A percentile compares a stretch with the other conserved stretches of the same genome.
Conservation (phyloP, 805 yeast species). For the Myxozyma mucilagina region DNA sequence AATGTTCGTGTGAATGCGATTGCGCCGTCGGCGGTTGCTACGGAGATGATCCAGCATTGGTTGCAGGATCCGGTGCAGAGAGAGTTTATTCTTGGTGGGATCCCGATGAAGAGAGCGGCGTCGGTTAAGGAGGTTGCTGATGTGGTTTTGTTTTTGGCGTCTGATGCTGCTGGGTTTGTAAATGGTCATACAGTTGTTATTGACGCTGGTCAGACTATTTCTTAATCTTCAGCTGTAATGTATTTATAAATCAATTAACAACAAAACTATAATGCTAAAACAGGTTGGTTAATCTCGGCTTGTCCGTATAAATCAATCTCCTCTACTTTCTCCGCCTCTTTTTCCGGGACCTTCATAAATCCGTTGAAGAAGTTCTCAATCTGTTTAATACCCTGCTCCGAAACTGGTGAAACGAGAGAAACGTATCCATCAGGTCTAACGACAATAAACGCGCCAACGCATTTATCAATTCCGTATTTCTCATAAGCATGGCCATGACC, state of each 20-base stretch:
- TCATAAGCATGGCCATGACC: conserved; percentile 38
- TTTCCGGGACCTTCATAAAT: conserved; percentile 19
- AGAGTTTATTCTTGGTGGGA: not conserved
- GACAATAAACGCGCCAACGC: conserved; percentile 37
- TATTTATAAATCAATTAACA: too few relatives aligned
- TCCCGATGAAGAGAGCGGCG: conserved; percentile 1
- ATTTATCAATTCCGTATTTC: conserved; percentile 38
- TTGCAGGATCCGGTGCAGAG: not conserved
- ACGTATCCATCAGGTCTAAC: conserved; percentile 43
- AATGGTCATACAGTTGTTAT: conserved; percentile 2
- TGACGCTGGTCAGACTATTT: conserved; percentile 5
- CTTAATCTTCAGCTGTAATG: not conserved
- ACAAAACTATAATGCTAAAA: not conserved
- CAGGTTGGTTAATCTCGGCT: conserved; percentile 1
- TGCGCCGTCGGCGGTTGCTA: conserved; percentile 18
- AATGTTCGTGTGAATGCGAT: conserved; percentile 21
- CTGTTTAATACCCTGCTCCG: conserved; percentile 31
- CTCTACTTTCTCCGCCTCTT: conserved; percentile 3
- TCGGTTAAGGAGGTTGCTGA: conserved; percentile 2
- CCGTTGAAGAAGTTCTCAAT: conserved; percentile 34
- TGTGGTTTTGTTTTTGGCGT: not conserved
- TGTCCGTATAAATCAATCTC: conserved; percentile 6
- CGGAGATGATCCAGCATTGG: conserved; percentile 7
- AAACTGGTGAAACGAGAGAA: conserved; percentile 34
- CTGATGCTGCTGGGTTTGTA: conserved; percentile 2